A percentile compares a stretch with the other conserved stretches of the same genome.
phyloP scores from a whole-genome alignment of 108 stramenopile species.

The Thalassiosira profunda region DNA sequence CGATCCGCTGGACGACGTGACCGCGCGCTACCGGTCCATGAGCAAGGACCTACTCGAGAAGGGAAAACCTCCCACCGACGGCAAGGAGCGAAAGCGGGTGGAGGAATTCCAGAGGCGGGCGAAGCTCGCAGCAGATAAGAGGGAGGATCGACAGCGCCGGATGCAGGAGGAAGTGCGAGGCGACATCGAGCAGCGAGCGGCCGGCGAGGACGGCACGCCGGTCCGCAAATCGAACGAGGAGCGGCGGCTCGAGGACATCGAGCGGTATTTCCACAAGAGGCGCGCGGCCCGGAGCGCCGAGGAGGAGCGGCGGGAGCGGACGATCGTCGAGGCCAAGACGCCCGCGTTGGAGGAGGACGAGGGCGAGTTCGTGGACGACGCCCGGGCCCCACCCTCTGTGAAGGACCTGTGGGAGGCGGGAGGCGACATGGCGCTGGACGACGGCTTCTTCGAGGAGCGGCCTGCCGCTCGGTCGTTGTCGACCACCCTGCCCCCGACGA shows the following conservation, averaged over 20 bases:
- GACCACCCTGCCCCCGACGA: slow-evolving; percentile 1
- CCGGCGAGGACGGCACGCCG: too few relatives aligned
- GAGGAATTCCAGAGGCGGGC: neutral
- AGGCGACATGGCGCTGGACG: neutral
- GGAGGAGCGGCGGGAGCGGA: neutral
- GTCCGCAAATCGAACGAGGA: neutral
- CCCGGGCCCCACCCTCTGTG: neutral
- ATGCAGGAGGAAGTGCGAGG: neutral
- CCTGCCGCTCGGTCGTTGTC: neutral
- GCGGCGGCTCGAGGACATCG: neutral
- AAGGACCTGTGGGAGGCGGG: neutral
- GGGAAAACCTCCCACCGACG: neutral
- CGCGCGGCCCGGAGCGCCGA: neutral
- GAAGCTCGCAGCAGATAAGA: neutral
- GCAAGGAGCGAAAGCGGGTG: slow-evolving; percentile 2
- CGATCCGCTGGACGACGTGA: neutral
- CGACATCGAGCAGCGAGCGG: too few relatives aligned
- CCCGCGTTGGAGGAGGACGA: neutral
- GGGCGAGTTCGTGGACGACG: too few relatives aligned
- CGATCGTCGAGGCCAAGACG: neutral
- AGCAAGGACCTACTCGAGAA: neutral
- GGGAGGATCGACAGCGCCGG: too few relatives aligned
- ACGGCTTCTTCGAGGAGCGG: slow-evolving; percentile 1
- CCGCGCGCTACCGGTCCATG: neutral
- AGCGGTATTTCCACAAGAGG: neutral